Evolutionary conservation across 768 basidiomycete species (phyloP), one percentile per base, ranked within the genome.

Genomic region (Tubosaeta sp.): DNA sequence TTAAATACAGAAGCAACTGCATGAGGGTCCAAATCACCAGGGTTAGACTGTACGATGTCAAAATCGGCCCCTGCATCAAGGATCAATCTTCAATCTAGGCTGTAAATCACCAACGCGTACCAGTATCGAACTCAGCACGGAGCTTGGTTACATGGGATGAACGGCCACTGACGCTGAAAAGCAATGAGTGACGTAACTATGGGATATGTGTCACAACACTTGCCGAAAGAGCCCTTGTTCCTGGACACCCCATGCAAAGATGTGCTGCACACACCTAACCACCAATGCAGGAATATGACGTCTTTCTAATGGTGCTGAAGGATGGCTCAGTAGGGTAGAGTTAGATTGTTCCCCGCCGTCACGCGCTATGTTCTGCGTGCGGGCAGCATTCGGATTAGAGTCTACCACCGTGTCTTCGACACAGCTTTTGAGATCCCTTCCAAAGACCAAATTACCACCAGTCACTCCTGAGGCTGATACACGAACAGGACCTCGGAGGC

Each of bases 1-100:
- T 95, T 97, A 73, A 95, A 97, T 29, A 95, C 74, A 25, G 91
- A 90, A 17, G 94, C 85, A 7, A 97, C 94, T 1, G 92, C 91
- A 67, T 97, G 93, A 43, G 95, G 95, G 64, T 97, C 95, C 33
- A 97, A 72, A 62, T 97, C 93, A 8, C 88, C 83, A 25, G 92
- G 93, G 46, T 80, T 79, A 56, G 85, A 88, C 55, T 82, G 80
- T 37, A 76, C 71, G 72, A 97, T 80, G 63, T 93, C 86, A 61
- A 86, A 91, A 71, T 97, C 95, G 47, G 86, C 88, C 52, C 93
- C 91, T 86, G 61, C 37, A 35, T 65, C 51, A 25, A 46, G 22
- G 31, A 26, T 69, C 45, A 50, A 16, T 48, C n/a, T 37, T 16
- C 11, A 32, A 37, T 44, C 37, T 43, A 42, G 33, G 26, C 26